A percentile compares a stretch with the other conserved stretches of the same genome.
Evolutionary conservation across 768 basidiomycete species (phyloP).

Genomic region (Mrakia hoshinonis): DNA sequence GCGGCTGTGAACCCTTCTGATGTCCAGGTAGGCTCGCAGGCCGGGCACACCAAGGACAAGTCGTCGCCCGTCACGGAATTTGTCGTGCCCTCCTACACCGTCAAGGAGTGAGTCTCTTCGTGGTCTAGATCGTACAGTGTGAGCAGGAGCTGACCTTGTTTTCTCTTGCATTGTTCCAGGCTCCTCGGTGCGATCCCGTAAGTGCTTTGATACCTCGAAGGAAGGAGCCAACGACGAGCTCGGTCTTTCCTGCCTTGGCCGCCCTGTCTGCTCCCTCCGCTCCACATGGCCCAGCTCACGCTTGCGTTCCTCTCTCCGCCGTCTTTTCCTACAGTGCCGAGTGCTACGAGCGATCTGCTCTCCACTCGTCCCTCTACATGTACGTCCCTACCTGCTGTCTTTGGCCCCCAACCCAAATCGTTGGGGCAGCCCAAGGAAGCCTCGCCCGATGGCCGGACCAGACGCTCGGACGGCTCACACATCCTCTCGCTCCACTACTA

Average conservation of each 20-base stretch:
- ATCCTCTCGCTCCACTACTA: not conserved
- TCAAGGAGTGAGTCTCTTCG: constrained; percentile 50
- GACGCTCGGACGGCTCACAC: not conserved
- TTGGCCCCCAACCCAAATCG: not conserved
- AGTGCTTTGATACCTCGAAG: constrained; percentile 16
- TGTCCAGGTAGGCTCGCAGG: too few species aligned
- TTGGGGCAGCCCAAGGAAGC: not conserved
- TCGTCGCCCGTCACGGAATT: constrained; percentile 34
- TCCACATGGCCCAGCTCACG: too few species aligned
- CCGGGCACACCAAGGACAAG: constrained; percentile 12
- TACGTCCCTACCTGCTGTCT: not conserved
- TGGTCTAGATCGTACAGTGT: not conserved
- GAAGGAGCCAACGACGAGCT: not conserved
- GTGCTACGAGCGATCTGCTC: constrained; percentile 82
- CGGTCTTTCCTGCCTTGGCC: not conserved
- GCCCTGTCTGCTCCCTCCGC: too few species aligned
- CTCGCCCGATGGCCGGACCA: not conserved
- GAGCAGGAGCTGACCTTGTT: not conserved
- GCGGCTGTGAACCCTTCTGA: too few species aligned
- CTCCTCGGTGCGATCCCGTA: constrained; percentile 68
- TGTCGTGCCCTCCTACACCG: constrained; percentile 68
- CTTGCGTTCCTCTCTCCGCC: too few species aligned
- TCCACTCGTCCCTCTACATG: constrained; percentile 68
- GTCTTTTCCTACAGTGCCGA: constrained; percentile 47
- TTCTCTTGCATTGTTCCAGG: not conserved